Percentiles rank a stretch among this genome's conserved stretches.
Evolutionary conservation across 139 green algal genomes (phyloP).

Genomic region (Coelastrella sp.): DNA sequence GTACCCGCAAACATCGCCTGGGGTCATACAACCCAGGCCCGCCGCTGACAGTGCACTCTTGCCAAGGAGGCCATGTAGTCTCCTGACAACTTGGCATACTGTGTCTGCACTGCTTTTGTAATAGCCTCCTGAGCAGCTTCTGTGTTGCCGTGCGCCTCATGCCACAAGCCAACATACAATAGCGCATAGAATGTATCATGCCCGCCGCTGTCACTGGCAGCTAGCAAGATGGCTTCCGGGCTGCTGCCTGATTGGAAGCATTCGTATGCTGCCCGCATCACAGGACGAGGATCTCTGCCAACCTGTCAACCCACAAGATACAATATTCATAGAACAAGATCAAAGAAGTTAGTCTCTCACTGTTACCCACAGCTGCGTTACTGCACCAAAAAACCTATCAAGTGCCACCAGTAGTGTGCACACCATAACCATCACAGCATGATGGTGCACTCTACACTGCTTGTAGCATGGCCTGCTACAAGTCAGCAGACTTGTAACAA

Average conservation of each 20-base stretch:
- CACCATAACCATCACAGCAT: too few species aligned
- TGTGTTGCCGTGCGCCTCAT: slow-evolving; percentile 71
- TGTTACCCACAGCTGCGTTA: too few species aligned
- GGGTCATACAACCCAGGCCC: slow-evolving; percentile 55
- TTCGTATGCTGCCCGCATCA: slow-evolving; percentile 82
- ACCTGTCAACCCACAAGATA: too few species aligned
- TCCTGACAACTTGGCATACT: slow-evolving; percentile 70
- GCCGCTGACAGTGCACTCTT: slow-evolving; percentile 66
- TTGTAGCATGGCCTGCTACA: too few species aligned
- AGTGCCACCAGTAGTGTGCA: too few species aligned
- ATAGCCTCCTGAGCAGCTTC: slow-evolving; percentile 62
- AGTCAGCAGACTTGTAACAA: too few species aligned
- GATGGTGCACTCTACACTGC: too few species aligned
- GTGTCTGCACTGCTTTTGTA: slow-evolving; percentile 59
- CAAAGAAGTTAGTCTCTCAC: too few species aligned
- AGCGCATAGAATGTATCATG: slow-evolving; percentile 82
- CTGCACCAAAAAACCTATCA: too few species aligned
- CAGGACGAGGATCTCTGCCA: slow-evolving; percentile 77
- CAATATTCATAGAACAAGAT: too few species aligned
- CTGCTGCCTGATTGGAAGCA: slow-evolving; percentile 59
- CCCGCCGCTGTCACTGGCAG: slow-evolving; percentile 42
- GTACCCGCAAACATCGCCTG: not conserved
- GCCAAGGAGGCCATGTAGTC: slow-evolving; percentile 86
- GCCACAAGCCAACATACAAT: slow-evolving; percentile 84
- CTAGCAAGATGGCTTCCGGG: slow-evolving; percentile 43